phyloP scores from a whole-genome alignment of 78 protist genomes.

The Emiliania huxleyi region DNA sequence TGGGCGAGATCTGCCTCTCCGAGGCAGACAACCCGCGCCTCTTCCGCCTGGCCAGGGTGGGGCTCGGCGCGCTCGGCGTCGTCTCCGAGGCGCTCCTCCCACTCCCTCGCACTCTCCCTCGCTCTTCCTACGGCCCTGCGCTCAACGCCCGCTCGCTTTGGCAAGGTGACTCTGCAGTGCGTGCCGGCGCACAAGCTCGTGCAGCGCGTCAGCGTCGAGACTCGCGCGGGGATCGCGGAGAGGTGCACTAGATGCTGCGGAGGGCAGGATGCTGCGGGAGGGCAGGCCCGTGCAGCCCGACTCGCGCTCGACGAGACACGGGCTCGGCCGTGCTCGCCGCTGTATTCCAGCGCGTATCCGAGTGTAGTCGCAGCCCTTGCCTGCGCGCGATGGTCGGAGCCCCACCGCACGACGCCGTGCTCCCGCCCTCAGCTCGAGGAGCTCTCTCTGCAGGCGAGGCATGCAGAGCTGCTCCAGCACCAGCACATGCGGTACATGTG shows the following conservation, averaged over 20 bases:
- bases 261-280: no score
- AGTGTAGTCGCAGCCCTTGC: not conserved
- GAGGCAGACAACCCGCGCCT: not conserved
- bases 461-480: not conserved
- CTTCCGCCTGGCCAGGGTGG: slow-evolving; percentile 21
- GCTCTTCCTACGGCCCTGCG: not conserved
- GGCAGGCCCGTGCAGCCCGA: no score
- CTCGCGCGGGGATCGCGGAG: not conserved
- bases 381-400: no score
- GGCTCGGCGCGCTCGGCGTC: slow-evolving; percentile 31
- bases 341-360: no score
- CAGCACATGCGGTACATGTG: slow-evolving; percentile 41
- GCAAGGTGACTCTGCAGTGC: slow-evolving; percentile 46
- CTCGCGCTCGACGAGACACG: no score
- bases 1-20: not conserved
- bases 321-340: no score
- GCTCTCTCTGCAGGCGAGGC: no score
- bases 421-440: no score
- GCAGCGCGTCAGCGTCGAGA: not conserved
- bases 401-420: no score
- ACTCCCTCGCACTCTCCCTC: not conserved
- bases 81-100: no score
- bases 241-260: no score
- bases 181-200: slow-evolving; percentile 31
- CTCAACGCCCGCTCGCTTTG: no score